Evolutionary conservation across 495 filamentous ascomycete species (phyloP), one percentile per base, ranked within the genome.

Genomic region (Penicillium salamii): DNA sequence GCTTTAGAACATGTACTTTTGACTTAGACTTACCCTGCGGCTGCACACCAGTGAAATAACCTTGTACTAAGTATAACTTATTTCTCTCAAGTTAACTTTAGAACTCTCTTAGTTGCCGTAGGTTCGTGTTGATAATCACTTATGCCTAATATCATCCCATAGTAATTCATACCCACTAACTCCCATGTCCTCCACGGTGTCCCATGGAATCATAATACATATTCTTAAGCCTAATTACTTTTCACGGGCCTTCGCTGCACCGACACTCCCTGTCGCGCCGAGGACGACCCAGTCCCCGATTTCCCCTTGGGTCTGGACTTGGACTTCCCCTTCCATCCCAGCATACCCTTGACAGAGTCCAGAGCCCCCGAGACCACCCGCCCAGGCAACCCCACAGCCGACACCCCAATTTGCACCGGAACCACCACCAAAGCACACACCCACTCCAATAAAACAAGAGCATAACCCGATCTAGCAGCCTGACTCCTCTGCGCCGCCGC

Each of bases 401-500:
- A 59, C 17, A 69, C 12, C 32, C 52, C 46, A 11, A 69, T 33
- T 38, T 67, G 67, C 6, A 45, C 32, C 0, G 69, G 69, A 9
- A 71, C 34, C 1, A 68, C 48, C 11, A 69, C 26, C 14, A 58
- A 60, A 1, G 65, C 59, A 23, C 59, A 70, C 11, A 46, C 43
- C 65, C 62, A 68, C 32, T 63, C 55, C 0, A 68, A 8, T 1
- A 70, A 15, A 9, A 46, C 52, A 32, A 58, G 55, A 4, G 62
- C 39, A 21, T 67, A 57, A 6, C 59, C 54, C 14, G 50, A 43
- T 12, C 53, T 58, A 12, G 19, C 20, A 21, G 21, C 59, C 2
- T 66, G 57, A 19, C 78, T 78, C 21, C 78, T 78, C 64, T 88
- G 85, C 0, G 84, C 89, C 0, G 84, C 85, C 2, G 88, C 89